Percentiles rank a stretch among this genome's conserved stretches.
Conservation (phyloP, 2,329 filamentous ascomycete species). For the Trichoderma sp. region DNA sequence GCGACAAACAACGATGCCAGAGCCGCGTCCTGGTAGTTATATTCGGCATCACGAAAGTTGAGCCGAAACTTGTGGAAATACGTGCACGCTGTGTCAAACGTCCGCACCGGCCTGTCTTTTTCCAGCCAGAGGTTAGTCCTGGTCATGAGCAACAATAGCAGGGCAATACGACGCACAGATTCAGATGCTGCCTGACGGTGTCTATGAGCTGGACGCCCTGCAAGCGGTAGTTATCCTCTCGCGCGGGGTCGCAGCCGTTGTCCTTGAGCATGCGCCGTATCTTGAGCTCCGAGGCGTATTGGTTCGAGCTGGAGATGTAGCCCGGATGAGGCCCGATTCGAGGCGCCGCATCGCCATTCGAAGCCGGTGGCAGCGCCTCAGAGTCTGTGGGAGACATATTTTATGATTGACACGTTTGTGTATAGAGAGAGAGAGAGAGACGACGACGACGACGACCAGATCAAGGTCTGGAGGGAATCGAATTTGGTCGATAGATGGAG, state of each 20-base stretch:
- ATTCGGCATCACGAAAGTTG: slow-evolving; percentile 78
- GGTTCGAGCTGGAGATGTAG: slow-evolving; percentile 50
- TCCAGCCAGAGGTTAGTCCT: background rate
- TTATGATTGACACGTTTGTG: background rate
- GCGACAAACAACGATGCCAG: slow-evolving; percentile 85
- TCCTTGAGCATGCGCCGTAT: slow-evolving; percentile 70
- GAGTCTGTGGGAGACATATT: slow-evolving; percentile 16
- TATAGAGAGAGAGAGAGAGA: background rate
- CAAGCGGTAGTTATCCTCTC: slow-evolving; percentile 76
- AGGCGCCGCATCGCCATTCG: slow-evolving; percentile 20
- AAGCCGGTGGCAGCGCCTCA: background rate
- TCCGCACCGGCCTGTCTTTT: slow-evolving; percentile 69
- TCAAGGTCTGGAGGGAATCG: background rate
- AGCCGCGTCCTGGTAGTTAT: slow-evolving; percentile 81
- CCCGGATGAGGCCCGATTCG: slow-evolving; percentile 46
- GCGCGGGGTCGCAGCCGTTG: slow-evolving; percentile 68
- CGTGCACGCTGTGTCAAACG: slow-evolving; percentile 84
- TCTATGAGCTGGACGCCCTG: slow-evolving; percentile 90
- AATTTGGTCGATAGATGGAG: background rate
- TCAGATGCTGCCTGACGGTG: slow-evolving; percentile 71
- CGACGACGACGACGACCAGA: background rate
- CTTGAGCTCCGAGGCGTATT: slow-evolving; percentile 79
- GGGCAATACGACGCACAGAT: slow-evolving; percentile 58
- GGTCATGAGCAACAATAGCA: background rate
- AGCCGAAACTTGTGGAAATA: slow-evolving; percentile 95